phyloP scores from a whole-genome alignment of 164 flowering plant genomes.

The Kingdonia uniflora region DNA sequence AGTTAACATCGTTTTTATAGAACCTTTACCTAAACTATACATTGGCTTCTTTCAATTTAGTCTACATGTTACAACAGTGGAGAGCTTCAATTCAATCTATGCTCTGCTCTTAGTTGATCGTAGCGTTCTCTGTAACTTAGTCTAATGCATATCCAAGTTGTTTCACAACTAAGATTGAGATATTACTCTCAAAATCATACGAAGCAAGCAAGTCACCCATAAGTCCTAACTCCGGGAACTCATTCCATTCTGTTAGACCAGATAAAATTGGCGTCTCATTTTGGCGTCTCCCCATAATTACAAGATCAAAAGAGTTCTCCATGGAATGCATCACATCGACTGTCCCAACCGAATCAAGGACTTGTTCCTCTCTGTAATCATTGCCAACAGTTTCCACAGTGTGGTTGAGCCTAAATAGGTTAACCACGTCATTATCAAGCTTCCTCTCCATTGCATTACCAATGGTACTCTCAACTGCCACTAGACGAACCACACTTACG shows the following conservation, averaged over 20 bases:
- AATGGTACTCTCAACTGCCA: not conserved
- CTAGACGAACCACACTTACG: conserved; percentile 25
- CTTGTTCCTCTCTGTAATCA: conserved; percentile 23
- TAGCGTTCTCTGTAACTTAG: too few species aligned
- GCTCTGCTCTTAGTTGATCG: too few species aligned
- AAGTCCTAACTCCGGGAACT: conserved; percentile 38
- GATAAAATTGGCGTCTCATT: conserved; percentile 4
- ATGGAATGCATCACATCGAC: conserved; percentile 7
- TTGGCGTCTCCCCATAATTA: conserved; percentile 38
- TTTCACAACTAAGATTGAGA: conserved; percentile 38
- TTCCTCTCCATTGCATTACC: conserved; percentile 16
- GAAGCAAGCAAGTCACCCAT: conserved; percentile 35
- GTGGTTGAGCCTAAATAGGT: conserved; percentile 9
- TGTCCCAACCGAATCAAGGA: conserved; percentile 24
- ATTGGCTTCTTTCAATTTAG: too few species aligned
- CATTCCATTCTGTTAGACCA: conserved; percentile 37
- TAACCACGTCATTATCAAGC: conserved; percentile 17
- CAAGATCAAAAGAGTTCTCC: conserved; percentile 21
- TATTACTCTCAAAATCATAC: conserved; percentile 8
- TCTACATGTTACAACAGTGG: too few species aligned
- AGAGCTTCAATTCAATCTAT: too few species aligned
- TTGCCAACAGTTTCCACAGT: conserved; percentile 6
- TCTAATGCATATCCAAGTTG: conserved; percentile 26
- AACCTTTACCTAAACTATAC: too few species aligned
- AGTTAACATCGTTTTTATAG: too few species aligned